These are phyloP conservation scores for Torulaspora delbrueckii DNA, from an alignment of 805 yeast species.

Conservation along the genomic window DNA sequence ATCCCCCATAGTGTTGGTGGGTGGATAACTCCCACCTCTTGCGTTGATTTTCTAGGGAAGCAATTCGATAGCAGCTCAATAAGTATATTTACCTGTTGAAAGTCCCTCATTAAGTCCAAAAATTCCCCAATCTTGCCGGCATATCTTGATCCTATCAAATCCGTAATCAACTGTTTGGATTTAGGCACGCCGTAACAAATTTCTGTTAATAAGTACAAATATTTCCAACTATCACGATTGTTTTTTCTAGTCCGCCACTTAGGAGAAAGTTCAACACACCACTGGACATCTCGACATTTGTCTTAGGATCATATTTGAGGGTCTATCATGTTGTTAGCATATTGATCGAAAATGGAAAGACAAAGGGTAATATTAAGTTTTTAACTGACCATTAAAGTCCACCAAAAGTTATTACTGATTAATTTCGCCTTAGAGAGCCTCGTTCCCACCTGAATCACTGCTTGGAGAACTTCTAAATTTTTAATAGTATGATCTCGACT, in stretches of 20 bases:
- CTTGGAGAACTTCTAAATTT: slow-evolving; percentile 2
- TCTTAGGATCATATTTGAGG: slow-evolving; percentile 10
- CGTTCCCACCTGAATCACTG: slow-evolving; percentile 4
- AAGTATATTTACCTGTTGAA: slow-evolving; percentile 21
- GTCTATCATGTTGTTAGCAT: slow-evolving; percentile 12
- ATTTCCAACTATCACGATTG: slow-evolving; percentile 20
- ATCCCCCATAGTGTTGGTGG: slow-evolving; percentile 19
- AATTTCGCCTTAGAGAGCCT: slow-evolving; percentile 6
- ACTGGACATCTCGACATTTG: slow-evolving; percentile 8
- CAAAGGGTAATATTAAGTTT: slow-evolving; percentile 4
- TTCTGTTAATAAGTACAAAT: slow-evolving; percentile 14
- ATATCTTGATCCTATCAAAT: slow-evolving; percentile 13
- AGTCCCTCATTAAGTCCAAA: slow-evolving; percentile 16
- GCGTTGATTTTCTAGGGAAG: slow-evolving; percentile 16
- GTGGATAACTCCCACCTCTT: slow-evolving; percentile 11
- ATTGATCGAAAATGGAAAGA: background rate
- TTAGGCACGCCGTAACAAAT: slow-evolving; percentile 12
- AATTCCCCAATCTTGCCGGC: slow-evolving; percentile 13
- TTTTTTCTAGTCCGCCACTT: slow-evolving; percentile 11
- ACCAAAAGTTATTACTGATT: slow-evolving; percentile 9
- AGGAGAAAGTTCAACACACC: slow-evolving; percentile 12
- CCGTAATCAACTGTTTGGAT: slow-evolving; percentile 10
- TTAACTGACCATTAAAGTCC: slow-evolving; percentile 12
- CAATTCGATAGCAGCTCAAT: slow-evolving; percentile 19
- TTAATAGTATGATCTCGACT: background rate